Evolutionary conservation across 192 early-diverging fungal species (phyloP), one percentile per base, ranked within the genome.

Genomic region (Linnemannia exigua): DNA sequence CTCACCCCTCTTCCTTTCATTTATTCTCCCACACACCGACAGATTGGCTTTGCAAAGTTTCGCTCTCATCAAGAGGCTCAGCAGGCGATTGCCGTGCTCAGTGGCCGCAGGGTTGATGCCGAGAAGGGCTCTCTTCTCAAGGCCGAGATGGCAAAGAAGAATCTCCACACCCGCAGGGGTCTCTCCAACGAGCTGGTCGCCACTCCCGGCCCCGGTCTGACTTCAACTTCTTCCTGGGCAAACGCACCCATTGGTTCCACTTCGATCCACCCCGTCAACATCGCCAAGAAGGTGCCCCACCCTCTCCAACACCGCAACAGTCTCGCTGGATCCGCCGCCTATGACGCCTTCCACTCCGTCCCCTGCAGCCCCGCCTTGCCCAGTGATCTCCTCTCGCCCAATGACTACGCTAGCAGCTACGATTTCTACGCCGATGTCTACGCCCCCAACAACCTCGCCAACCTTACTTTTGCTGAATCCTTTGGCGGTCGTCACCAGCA

Each of bases 31-130:
- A 68, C 83, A 98, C 38, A 71, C 54, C 54, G n/a, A 68, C 82
- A 98, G 97, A 99, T 99, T 91, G 99, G 99, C 22, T 99, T 99
- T 83, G 99, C 97, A 75, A 97, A 99, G 87, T 99, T 99, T 87
- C 94, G 96, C 80, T 93, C 98, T 47, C 93, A 96, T 22, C 82
- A 94, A 44, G 98, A 99, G 70, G 99, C 99, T 2, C 88, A 97
- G 37, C 94, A 97, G 82, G 99, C 99, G 6, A 91, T 97, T 67
- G 96, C 98, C 79, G 89, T 97, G 35, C 91, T 99, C 71, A 96
- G 92, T n/a, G 98, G 98, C 1, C 91, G 96, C 76, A 96, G 95
- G 79, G 94, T 98, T 36, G 98, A 98, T 85, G 94, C 95, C 14
- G 96, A 98, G 76, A 92, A 93, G 66, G 95, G 95, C 80, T 92